Conservation (phyloP, 139 green algal genomes). For the Tetraselmis chui region DNA sequence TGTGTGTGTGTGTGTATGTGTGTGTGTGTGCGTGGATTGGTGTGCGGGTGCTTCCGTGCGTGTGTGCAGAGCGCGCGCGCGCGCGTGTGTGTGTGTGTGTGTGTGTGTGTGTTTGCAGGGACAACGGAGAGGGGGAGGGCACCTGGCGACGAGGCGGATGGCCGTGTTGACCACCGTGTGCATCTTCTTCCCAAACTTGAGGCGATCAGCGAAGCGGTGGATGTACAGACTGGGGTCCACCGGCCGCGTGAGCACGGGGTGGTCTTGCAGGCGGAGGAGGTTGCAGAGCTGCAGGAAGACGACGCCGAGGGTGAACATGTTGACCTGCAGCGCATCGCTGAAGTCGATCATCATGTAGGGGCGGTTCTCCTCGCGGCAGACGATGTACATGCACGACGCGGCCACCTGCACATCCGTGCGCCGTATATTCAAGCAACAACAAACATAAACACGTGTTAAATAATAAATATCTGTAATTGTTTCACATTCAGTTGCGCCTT, state of each 20-base stretch:
- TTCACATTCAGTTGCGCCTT: too few relatives aligned
- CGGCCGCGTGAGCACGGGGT: slow-evolving; percentile 73
- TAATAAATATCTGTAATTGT: too few relatives aligned
- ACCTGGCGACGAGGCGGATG: slow-evolving; percentile 69
- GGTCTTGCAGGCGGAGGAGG: slow-evolving; percentile 81
- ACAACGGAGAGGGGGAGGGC: too few relatives aligned
- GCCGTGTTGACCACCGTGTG: slow-evolving; percentile 69
- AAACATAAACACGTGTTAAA: too few relatives aligned
- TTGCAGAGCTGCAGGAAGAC: slow-evolving; percentile 88
- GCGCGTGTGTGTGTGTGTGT: too few relatives aligned
- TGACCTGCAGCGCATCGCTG: slow-evolving; percentile 69
- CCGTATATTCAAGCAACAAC: too few relatives aligned
- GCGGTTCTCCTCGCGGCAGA: slow-evolving; percentile 85
- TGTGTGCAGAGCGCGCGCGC: too few relatives aligned
- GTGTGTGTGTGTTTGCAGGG: too few relatives aligned
- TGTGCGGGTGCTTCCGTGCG: too few relatives aligned
- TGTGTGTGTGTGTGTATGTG: too few relatives aligned
- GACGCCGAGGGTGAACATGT: slow-evolving; percentile 68
- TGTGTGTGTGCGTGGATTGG: too few relatives aligned
- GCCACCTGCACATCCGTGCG: slow-evolving; percentile 81
- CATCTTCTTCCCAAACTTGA: slow-evolving; percentile 29
- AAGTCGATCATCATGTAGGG: slow-evolving; percentile 99
- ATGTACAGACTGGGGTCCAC: slow-evolving; percentile 95
- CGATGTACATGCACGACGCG: slow-evolving; percentile 90
- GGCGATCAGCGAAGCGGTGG: slow-evolving; percentile 78